These are phyloP conservation scores for Chloris gayana DNA, from an alignment of 176 grass and related monocot genomes.

Conservation along the genomic window DNA sequence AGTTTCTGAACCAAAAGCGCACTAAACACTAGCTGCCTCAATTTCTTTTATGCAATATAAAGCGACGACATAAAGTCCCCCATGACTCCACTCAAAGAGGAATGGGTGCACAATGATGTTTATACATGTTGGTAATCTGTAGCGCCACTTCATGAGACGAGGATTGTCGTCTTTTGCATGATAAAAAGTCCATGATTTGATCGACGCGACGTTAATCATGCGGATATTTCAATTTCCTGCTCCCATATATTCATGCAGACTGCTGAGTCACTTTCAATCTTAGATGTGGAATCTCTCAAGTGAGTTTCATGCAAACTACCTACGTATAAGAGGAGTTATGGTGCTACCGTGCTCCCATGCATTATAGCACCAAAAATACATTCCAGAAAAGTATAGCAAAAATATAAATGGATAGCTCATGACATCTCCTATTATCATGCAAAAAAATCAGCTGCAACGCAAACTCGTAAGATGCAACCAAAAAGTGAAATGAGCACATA, in stretches of 20 bases:
- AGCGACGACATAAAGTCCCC: neutral
- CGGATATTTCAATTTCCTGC: neutral
- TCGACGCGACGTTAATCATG: constrained; percentile 4
- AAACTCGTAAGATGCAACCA: too few species aligned
- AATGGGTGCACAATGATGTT: constrained; percentile 24
- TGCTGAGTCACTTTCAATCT: too few species aligned
- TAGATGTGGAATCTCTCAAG: too few species aligned
- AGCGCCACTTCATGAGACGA: constrained; percentile 18
- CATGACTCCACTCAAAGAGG: neutral
- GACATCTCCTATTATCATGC: too few species aligned
- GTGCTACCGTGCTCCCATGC: too few species aligned
- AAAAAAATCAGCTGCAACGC: too few species aligned
- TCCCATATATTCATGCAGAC: neutral
- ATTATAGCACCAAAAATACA: too few species aligned
- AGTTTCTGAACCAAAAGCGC: constrained; percentile 31
- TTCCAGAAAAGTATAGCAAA: too few species aligned
- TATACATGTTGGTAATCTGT: constrained; percentile 15
- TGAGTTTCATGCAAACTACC: too few species aligned
- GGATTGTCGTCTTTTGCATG: neutral
- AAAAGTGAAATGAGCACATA: too few species aligned
- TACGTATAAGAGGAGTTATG: too few species aligned
- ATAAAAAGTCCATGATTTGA: constrained; percentile 16
- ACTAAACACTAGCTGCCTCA: neutral
- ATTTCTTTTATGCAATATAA: constrained; percentile 1
- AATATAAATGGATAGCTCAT: too few species aligned